Base-by-base conservation (phyloP, 352 stramenopile species). In the Bremia lactucae region DNA sequence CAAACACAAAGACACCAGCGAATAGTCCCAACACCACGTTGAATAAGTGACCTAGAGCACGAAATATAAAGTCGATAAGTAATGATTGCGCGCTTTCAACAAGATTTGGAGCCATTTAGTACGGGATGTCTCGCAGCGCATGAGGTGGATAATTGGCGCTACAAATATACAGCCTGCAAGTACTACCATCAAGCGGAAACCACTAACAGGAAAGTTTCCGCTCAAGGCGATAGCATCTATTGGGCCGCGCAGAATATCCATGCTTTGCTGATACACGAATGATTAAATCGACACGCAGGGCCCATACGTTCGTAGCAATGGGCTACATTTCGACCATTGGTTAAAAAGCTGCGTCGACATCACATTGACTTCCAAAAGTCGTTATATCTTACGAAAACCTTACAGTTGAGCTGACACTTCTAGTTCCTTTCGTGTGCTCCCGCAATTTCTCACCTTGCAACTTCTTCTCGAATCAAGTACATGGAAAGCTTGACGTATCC, bases 1-100 rank as follows among this genome's bases (percentile, higher is more conserved):
- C 80, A 37, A 89, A 92, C 23, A 92, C 80, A 33, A 88, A 92
- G 29, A 70, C 51, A 19, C 76, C 80, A 0, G 55, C 72, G 34
- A 70, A 72, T 13, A 88, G 35, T 7, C 80, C 80, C n/a, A 66
- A 46, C 15, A 59, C 43, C 16, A 82, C 55, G 45, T 87, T 89
- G 26, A 87, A 84, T 49, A 81, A 36, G 37, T 92, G 79, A 15
- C 75, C 77, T 90, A 29, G 29, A 45, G 24, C 21, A 43, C 24
- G 19, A 37, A 48, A 29, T 6, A 5, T 36, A 23, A 21, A 14
- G 16, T 36, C 34, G 42, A 37, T 41, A 38, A 16, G 1, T 42
- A 37, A 22, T 40, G n/a, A n/a, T n/a, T n/a, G n/a, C n/a, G n/a
- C n/a, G n/a, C n/a, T n/a, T n/a, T n/a, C n/a, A n/a, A n/a, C n/a